Conservation (phyloP, 768 basidiomycete genomes). For the Lyophyllum shimeji region DNA sequence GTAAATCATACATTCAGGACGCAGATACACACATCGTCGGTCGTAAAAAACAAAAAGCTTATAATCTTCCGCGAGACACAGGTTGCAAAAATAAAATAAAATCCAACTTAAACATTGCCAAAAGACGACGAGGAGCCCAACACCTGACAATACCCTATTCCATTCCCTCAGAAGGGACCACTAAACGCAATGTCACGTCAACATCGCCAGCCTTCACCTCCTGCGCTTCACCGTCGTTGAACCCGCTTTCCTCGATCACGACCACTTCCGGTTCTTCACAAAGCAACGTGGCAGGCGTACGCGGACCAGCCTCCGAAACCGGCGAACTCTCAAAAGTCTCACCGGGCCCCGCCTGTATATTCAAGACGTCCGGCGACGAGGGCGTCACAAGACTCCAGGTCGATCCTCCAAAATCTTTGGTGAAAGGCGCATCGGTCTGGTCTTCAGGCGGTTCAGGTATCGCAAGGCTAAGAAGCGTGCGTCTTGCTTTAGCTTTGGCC, state of each 20-base stretch:
- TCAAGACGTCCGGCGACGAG: not conserved
- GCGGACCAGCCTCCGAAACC: slow-evolving; percentile 2
- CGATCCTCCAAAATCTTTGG: slow-evolving; percentile 14
- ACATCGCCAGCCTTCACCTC: slow-evolving; percentile 7
- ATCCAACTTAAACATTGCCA: not conserved
- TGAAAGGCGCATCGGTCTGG: not conserved
- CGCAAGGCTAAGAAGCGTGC: slow-evolving; percentile 5
- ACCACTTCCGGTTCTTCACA: not conserved
- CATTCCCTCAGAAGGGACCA: slow-evolving; percentile 2
- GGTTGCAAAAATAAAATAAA: not conserved
- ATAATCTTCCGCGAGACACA: too few species aligned
- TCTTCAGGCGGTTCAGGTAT: slow-evolving; percentile 2
- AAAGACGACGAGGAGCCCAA: not conserved
- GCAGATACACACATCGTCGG: too few species aligned
- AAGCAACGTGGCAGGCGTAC: slow-evolving; percentile 6
- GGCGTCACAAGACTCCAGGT: slow-evolving; percentile 17
- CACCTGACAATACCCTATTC: not conserved
- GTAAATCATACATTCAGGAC: too few species aligned
- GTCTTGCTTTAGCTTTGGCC: slow-evolving; percentile 14
- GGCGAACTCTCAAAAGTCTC: slow-evolving; percentile 7
- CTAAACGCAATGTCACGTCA: slow-evolving; percentile 18
- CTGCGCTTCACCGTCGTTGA: slow-evolving; percentile 4
- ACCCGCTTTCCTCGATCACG: not conserved
- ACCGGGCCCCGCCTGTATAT: not conserved
- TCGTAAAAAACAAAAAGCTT: not conserved